Evolutionary conservation across 495 filamentous ascomycete species (phyloP).

Genomic region (Rhypophila decipiens): DNA sequence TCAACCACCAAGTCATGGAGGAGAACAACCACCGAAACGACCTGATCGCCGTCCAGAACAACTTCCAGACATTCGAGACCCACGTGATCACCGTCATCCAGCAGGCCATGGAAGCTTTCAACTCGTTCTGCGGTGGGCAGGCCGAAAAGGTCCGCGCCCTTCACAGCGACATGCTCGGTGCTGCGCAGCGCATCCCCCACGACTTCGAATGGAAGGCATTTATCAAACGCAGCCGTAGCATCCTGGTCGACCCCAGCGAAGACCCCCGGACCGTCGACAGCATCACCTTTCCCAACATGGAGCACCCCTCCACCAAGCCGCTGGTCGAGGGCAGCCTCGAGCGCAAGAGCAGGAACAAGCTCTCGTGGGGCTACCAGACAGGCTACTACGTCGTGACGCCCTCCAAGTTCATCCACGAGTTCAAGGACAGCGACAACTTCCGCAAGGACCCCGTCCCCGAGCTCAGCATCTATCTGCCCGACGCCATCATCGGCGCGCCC

Average conservation of each 20-base stretch:
- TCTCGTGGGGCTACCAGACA: slow-evolving; percentile 67
- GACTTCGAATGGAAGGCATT: slow-evolving; percentile 94
- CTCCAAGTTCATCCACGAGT: slow-evolving; percentile 84
- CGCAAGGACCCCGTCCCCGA: slow-evolving; percentile 77
- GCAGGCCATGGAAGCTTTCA: slow-evolving; percentile 70
- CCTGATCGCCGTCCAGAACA: slow-evolving; percentile 78
- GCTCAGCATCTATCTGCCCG: slow-evolving; percentile 84
- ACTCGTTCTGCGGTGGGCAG: slow-evolving; percentile 68
- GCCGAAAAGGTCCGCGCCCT: slow-evolving; percentile 72
- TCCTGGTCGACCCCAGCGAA: slow-evolving; percentile 73
- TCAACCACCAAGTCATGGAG: slow-evolving; percentile 85
- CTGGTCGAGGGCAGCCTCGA: slow-evolving; percentile 83
- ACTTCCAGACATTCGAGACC: slow-evolving; percentile 80
- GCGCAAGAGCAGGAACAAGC: slow-evolving; percentile 73
- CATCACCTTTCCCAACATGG: slow-evolving; percentile 81
- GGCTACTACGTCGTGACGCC: slow-evolving; percentile 87
- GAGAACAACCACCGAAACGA: slow-evolving; percentile 94
- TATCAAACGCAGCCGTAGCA: slow-evolving; percentile 54
- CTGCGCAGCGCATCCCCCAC: slow-evolving; percentile 71
- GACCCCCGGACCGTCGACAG: slow-evolving; percentile 63
- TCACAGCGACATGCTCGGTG: slow-evolving; percentile 74
- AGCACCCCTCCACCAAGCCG: slow-evolving; percentile 71
- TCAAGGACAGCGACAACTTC: slow-evolving; percentile 86
- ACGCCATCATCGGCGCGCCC: slow-evolving; percentile 71
- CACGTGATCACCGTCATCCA: slow-evolving; percentile 83